These are phyloP conservation scores for Colletotrichum orchidophilum DNA, from an alignment of 2,329 filamentous ascomycete genomes.

Conservation along the genomic window DNA sequence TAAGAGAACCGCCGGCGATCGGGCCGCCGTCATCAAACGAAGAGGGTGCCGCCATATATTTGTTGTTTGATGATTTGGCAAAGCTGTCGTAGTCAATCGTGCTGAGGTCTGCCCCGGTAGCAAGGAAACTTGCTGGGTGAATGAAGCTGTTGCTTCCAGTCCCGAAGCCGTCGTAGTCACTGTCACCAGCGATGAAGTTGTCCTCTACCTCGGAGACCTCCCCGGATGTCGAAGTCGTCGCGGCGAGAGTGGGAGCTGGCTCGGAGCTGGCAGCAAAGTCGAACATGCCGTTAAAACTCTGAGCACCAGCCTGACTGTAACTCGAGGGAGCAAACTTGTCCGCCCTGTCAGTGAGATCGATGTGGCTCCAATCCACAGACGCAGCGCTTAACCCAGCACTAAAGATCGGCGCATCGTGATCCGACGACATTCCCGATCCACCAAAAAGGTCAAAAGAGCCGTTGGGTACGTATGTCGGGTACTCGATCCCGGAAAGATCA, in stretches of 20 bases:
- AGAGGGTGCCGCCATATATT: constrained; percentile 52
- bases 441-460: constrained; percentile 62
- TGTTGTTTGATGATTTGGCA: constrained; percentile 58
- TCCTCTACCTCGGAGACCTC: constrained; percentile 76
- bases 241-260: constrained; percentile 63
- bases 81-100: constrained; percentile 66
- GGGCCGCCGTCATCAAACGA: constrained; percentile 50
- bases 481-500: constrained; percentile 66
- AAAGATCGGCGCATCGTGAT: constrained; percentile 66
- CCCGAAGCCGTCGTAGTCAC: constrained; percentile 58
- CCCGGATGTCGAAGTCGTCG: constrained; percentile 69
- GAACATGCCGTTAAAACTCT: constrained; percentile 60
- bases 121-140: constrained; percentile 40
- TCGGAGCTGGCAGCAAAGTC: constrained; percentile 64
- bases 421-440: constrained; percentile 55
- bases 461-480: constrained; percentile 57
- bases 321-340: constrained; percentile 62
- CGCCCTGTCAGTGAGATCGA: constrained; percentile 56
- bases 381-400: constrained; percentile 69
- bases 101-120: constrained; percentile 58
- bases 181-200: constrained; percentile 56
- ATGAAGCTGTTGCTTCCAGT: constrained; percentile 54
- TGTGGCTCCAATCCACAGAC: constrained; percentile 57
- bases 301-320: constrained; percentile 62
- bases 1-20: constrained; percentile 52